A percentile compares a stretch with the other conserved stretches of the same genome.
Conservation (phyloP, 176 grass and related monocot species). For the Eleusine coracana region DNA sequence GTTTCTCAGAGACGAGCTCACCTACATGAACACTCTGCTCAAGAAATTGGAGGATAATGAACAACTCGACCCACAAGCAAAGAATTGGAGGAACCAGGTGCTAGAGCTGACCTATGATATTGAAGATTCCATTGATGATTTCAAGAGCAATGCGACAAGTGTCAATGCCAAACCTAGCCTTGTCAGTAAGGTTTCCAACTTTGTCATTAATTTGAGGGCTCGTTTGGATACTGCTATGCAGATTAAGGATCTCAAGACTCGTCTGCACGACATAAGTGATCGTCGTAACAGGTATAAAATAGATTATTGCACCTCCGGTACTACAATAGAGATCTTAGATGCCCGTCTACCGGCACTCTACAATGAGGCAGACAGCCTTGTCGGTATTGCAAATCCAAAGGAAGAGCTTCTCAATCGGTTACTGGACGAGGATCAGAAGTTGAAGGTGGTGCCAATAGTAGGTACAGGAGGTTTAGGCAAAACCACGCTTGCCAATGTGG, state of each 20-base stretch:
- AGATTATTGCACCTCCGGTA: background rate
- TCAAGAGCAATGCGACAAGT: background rate
- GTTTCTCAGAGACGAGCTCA: background rate
- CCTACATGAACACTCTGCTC: background rate
- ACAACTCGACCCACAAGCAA: background rate
- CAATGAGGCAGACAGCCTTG: background rate
- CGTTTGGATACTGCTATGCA: background rate
- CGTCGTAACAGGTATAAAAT: conserved; percentile 3
- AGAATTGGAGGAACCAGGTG: background rate
- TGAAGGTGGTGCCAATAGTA: background rate
- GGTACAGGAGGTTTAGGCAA: conserved; percentile 20
- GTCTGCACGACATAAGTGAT: background rate
- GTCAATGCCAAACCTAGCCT: background rate
- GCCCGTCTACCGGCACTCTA: background rate
- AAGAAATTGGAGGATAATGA: background rate
- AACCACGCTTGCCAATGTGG: conserved; percentile 15
- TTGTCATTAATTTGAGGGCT: background rate
- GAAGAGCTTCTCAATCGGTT: background rate
- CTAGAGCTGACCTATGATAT: background rate
- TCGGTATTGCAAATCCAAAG: conserved; percentile 4
- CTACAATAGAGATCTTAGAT: background rate
- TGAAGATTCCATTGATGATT: background rate
- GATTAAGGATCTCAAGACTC: conserved; percentile 1
- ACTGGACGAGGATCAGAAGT: background rate
- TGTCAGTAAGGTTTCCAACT: background rate